phyloP scores from a whole-genome alignment of 2,329 filamentous ascomycete genomes.

The Neocucurbitaria cava region DNA sequence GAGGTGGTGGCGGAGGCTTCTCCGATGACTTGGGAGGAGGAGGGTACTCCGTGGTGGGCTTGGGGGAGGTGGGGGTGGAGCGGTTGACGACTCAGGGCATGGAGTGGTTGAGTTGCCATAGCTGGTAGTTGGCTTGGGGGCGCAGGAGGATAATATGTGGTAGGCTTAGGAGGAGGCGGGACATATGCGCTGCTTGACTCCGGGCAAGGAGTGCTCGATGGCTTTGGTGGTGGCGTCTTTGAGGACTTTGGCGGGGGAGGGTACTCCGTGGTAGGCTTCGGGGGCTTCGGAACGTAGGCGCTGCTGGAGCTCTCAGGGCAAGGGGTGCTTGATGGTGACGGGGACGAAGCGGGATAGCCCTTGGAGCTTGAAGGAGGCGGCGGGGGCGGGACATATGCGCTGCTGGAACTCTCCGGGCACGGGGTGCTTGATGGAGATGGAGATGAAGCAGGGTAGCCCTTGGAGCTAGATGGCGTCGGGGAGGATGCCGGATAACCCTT shows the following conservation, averaged over 20 bases:
- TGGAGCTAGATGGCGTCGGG: not conserved
- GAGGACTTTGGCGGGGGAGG: not conserved
- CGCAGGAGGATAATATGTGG: not conserved
- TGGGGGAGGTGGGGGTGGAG: constrained; percentile 6
- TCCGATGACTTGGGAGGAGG: not conserved
- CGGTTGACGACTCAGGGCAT: constrained; percentile 10
- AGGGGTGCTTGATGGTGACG: not conserved
- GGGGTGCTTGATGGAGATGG: not conserved
- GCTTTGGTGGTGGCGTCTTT: not conserved
- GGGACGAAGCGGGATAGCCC: not conserved
- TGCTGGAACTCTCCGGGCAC: not conserved
- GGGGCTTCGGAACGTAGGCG: not conserved
- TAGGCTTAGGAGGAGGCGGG: constrained; percentile 1
- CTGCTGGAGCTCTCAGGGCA: not conserved
- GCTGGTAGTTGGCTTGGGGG: constrained; percentile 1
- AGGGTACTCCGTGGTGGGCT: constrained; percentile 11
- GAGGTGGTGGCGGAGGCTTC: not conserved
- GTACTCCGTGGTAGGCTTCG: constrained; percentile 2
- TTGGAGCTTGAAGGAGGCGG: not conserved
- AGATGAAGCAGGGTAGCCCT: not conserved
- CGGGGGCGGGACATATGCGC: not conserved
- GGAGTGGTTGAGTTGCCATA: constrained; percentile 9
- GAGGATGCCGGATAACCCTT: not conserved
- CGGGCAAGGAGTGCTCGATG: constrained; percentile 6
- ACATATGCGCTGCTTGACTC: constrained; percentile 1